These are phyloP conservation scores for Pezicula carpinea DNA, from an alignment of 2,329 filamentous ascomycete genomes.

Conservation along the genomic window DNA sequence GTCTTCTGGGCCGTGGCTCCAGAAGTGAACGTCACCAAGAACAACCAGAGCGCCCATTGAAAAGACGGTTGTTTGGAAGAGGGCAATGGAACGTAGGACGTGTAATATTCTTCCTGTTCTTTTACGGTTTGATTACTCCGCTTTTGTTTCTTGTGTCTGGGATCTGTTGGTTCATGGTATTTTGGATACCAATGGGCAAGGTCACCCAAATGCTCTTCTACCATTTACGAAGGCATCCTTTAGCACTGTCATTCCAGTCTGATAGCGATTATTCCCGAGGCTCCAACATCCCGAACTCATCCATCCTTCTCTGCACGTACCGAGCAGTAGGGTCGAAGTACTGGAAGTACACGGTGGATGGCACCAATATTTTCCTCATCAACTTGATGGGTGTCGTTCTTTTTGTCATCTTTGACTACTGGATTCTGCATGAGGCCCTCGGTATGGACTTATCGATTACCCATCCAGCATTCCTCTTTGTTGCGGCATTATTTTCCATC, in stretches of 20 bases:
- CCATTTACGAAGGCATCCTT: constrained; percentile 85
- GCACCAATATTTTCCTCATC: constrained; percentile 98
- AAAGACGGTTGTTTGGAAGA: constrained; percentile 86
- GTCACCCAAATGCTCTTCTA: constrained; percentile 85
- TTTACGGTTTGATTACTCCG: constrained; percentile 88
- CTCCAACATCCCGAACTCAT: constrained; percentile 68
- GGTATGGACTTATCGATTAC: constrained; percentile 68
- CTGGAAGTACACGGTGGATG: constrained; percentile 99
- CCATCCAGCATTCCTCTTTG: constrained; percentile 80
- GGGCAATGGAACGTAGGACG: constrained; percentile 94
- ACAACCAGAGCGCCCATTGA: constrained; percentile 45
- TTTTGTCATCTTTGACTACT: constrained; percentile 93
- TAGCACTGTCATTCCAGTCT: constrained; percentile 89
- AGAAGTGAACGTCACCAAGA: constrained; percentile 43
- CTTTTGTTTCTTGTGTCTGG: constrained; percentile 79
- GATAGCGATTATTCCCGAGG: constrained; percentile 71
- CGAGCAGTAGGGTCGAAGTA: constrained; percentile 90
- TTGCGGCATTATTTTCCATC: constrained; percentile 80
- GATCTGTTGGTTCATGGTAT: constrained; percentile 94
- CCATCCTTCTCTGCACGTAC: constrained; percentile 93
- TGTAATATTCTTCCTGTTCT: constrained; percentile 93
- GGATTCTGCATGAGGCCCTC: constrained; percentile 65
- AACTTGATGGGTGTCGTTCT: constrained; percentile 92
- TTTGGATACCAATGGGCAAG: constrained; percentile 98
- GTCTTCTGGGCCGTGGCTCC: constrained; percentile 65